A percentile compares a stretch with the other conserved stretches of the same genome.
These are phyloP conservation scores for Inga laurina DNA, from an alignment of 306 rosid species.

Conservation along the genomic window DNA sequence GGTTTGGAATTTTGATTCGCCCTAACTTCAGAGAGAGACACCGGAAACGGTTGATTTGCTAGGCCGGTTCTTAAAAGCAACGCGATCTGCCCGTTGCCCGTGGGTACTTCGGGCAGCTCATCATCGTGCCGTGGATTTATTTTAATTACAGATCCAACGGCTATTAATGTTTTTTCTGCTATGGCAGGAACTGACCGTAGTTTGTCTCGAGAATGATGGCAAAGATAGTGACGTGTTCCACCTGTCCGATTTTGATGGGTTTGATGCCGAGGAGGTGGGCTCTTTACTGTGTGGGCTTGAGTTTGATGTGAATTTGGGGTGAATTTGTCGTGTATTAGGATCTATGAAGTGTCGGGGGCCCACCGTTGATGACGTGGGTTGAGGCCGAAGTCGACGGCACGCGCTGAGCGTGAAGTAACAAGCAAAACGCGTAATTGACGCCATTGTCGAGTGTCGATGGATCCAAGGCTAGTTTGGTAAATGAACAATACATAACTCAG, in stretches of 20 bases:
- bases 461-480: conserved; percentile 31
- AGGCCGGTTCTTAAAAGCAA: conserved; percentile 78
- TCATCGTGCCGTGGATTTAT: conserved; percentile 15
- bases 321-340: conserved; percentile 67
- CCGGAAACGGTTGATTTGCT: neutral
- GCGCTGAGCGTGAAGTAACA: neutral
- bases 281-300: conserved; percentile 44
- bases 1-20: neutral
- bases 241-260: neutral
- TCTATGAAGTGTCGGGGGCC: conserved; percentile 30
- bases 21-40: neutral
- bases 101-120: conserved; percentile 45
- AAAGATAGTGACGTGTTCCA: neutral
- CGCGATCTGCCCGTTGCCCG: conserved; percentile 72
- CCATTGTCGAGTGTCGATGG: neutral
- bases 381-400: conserved; percentile 16
- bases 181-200: conserved; percentile 48
- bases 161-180: neutral
- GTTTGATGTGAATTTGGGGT: conserved; percentile 53
- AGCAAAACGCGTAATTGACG: conserved; percentile 12
- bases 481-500: neutral
- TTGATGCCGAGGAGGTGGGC: conserved; percentile 10
- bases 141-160: conserved; percentile 40
- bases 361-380: conserved; percentile 40
- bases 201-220: conserved; percentile 54